phyloP scores from a whole-genome alignment of 2,329 filamentous ascomycete species.

The Curvularia hawaiiensis region DNA sequence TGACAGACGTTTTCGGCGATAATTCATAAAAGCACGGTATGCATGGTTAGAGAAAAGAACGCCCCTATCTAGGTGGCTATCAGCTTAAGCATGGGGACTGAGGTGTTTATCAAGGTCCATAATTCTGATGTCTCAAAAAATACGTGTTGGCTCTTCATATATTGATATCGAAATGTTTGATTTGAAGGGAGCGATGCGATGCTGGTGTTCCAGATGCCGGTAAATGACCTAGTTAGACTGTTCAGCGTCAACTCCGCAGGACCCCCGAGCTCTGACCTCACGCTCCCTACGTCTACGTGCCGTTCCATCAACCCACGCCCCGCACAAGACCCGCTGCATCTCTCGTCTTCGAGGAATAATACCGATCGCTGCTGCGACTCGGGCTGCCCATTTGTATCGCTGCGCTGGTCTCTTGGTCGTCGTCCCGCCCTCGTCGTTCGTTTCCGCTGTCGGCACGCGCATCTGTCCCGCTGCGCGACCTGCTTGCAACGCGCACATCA shows the following conservation, averaged over 20 bases:
- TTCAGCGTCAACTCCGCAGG: slow-evolving; percentile 25
- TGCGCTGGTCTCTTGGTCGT: slow-evolving; percentile 12
- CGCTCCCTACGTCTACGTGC: slow-evolving; percentile 17
- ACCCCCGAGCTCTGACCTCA: slow-evolving; percentile 36
- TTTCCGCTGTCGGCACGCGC: slow-evolving; percentile 17
- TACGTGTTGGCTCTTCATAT: background rate
- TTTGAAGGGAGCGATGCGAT: background rate
- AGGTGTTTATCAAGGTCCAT: background rate
- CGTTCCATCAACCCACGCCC: slow-evolving; percentile 30
- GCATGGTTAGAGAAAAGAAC: slow-evolving; percentile 7
- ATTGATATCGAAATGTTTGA: background rate
- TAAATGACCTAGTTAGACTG: slow-evolving; percentile 2
- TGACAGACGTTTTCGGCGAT: slow-evolving; percentile 61
- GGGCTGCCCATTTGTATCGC: background rate
- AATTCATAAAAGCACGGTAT: slow-evolving; percentile 9
- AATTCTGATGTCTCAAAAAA: slow-evolving; percentile 8
- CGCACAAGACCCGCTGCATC: slow-evolving; percentile 22
- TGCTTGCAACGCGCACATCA: slow-evolving; percentile 13
- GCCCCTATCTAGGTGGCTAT: slow-evolving; percentile 1
- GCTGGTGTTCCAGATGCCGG: background rate
- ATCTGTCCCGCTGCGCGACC: slow-evolving; percentile 12
- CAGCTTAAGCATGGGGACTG: slow-evolving; percentile 7
- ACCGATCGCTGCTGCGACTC: slow-evolving; percentile 22
- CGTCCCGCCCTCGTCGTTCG: slow-evolving; percentile 5
- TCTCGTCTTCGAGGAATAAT: slow-evolving; percentile 17